Base-by-base conservation (phyloP, 2,329 filamentous ascomycete species). In the Fusarium dimerum region DNA sequence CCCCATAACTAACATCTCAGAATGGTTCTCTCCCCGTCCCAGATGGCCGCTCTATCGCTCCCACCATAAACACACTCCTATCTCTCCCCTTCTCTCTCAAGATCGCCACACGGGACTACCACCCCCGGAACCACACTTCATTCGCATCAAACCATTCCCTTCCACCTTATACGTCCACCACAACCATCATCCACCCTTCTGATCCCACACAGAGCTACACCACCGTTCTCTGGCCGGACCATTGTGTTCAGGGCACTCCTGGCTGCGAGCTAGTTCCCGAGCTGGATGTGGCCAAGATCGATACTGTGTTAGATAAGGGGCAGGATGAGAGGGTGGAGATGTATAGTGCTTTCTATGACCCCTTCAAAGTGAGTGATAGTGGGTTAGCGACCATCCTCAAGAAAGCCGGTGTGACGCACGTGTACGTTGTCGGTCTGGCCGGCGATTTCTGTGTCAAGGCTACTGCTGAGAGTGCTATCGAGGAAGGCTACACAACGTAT, bases 21-120 rank as follows among this genome's bases (percentile, higher is more conserved):
- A 82, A 87, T 57, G 94, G 93, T 57, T 80, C 90, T n/a, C 85
- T 99, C 46, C 87, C 91, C 32, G 90, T 97, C n/a, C 68, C 83
- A 49, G 75, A 80, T 45, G 94, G 87, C 59, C 87, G 90, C 59
- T 75, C 82, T 57, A 86, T 96, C 54, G 81, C 87, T 9, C 78
- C 84, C 3, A 60, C 80, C 16, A 81, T 97, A 73, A 97, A 97
- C 77, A 61, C 73, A 45, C 85, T 97, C 43, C 83, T 97, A 51
- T 61, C 72, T 5, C 78, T 87, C 20, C 86, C 88, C 43, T 95
- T 97, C 68, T 72, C 76, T 39, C 70, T 89, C 64, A 90, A 87
- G 61, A 76, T 97, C 60, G 91, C 90, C 42, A 96, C 93, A n/a
- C 88, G 91, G 69, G 94, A 99, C 81, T 95, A 85, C 78, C 94